These are phyloP conservation scores for Aspergillus sp. DNA, from an alignment of 2,329 filamentous ascomycete genomes.

Conservation along the genomic window DNA sequence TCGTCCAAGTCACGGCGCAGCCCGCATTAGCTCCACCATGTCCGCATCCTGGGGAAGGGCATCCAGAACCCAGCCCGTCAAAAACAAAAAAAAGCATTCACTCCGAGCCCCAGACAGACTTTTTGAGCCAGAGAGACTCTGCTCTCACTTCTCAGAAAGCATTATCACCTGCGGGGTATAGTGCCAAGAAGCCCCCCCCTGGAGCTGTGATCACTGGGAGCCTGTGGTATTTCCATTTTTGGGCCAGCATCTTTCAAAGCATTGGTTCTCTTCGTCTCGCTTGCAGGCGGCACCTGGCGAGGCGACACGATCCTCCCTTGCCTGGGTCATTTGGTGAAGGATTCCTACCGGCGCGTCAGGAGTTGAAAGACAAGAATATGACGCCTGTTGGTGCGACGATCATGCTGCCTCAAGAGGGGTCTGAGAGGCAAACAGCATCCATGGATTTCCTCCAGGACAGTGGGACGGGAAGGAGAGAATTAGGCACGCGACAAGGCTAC, in stretches of 20 bases:
- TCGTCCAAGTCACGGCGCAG: constrained; percentile 12
- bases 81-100: background rate
- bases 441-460: background rate
- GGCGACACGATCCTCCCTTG: background rate
- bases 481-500: background rate
- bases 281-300: background rate
- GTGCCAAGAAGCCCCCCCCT: background rate
- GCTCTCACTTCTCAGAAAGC: background rate
- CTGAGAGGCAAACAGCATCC: background rate
- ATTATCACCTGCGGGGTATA: constrained; percentile 6
- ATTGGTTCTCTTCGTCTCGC: background rate
- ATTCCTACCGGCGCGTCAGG: background rate
- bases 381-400: constrained; percentile 2
- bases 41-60: constrained; percentile 13
- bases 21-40: constrained; percentile 15
- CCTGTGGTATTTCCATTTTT: background rate
- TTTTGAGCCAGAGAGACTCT: background rate
- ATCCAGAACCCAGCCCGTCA: constrained; percentile 6
- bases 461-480: background rate
- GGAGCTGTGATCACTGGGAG: background rate
- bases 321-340: background rate
- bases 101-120: background rate
- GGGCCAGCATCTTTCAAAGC: background rate
- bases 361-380: background rate
- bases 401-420: background rate